Base-by-base conservation (phyloP, 768 basidiomycete genomes). In the Phlebiopsis gigantea region DNA sequence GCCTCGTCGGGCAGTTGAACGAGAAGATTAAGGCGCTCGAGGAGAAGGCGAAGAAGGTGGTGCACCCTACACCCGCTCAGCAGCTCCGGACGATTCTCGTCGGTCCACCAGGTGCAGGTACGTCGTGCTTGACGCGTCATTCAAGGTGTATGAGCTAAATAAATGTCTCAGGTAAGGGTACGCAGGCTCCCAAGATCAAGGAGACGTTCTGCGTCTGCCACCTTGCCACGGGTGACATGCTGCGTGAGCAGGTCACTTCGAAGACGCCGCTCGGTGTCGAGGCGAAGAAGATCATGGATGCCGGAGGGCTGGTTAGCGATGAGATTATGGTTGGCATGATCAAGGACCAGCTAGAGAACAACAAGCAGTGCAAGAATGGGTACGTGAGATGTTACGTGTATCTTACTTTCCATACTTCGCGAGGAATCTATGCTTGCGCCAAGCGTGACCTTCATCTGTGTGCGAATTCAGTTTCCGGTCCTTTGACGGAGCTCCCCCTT, bases 321-420 rank as follows among this genome's bases (percentile, higher is more conserved):
- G 94, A 98, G 56, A 95, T 98, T 66, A 88, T 99, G 85, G 93
- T 99, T 31, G 86, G 85, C 53, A 98, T 99, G 85, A 98, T 99
- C 75, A 89, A 90, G 75, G 83, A 92, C 69, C 93, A 99, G 77
- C 77, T 99, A 52, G 88, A 93, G 71, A 89, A 84, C 72, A 99
- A 99, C 81, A 80, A 83, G 72, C 79, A 76, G 15, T 99, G 97
- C 79, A 88, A 90, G 79, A 92, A 96, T 62, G 97, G 97, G 96
- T 98, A 72, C 72, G 93, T 74, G 31, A n/a, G 28, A 15, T 21
- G 10, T 39, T 31, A 6, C 55, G 41, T 56, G n/a, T 44, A 26
- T 56, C 17, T 24, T 43, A 29, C 39, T 15, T 34, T 34, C 25
- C 28, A 46, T 45, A 48, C 42, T 39, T 17, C 34, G 34, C 34